Evolutionary conservation across 2,329 filamentous ascomycete genomes (phyloP).

Genomic region (Fusarium papillatum): DNA sequence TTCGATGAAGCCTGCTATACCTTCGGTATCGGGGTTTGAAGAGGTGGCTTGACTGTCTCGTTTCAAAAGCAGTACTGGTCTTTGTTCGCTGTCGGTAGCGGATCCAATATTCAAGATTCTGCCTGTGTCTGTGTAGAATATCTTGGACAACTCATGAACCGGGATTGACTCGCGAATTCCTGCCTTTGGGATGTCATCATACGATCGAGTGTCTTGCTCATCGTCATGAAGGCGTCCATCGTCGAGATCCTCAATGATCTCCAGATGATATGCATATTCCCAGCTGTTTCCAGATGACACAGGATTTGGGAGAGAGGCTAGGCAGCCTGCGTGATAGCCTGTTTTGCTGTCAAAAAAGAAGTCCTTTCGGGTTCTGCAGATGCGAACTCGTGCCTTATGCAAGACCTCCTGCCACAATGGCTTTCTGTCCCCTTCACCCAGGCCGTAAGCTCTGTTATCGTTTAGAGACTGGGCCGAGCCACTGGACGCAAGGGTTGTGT

Average conservation of each 20-base stretch:
- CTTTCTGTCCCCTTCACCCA: conserved; percentile 62
- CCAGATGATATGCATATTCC: conserved; percentile 81
- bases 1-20: conserved; percentile 53
- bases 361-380: conserved; percentile 74
- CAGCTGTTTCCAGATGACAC: conserved; percentile 6
- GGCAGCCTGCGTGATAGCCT: conserved; percentile 29
- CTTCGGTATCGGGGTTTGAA: neutral
- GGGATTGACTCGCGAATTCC: conserved; percentile 68
- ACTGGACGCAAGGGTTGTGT: neutral
- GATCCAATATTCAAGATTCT: conserved; percentile 85
- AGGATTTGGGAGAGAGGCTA: conserved; percentile 2
- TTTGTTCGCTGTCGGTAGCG: conserved; percentile 61
- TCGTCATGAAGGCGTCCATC: conserved; percentile 67
- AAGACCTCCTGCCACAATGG: conserved; percentile 96
- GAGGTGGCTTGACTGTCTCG: conserved; percentile 40
- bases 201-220: conserved; percentile 49
- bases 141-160: conserved; percentile 79
- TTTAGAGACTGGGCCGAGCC: neutral
- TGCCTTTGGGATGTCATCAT: conserved; percentile 56
- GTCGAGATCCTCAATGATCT: conserved; percentile 85
- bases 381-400: conserved; percentile 89
- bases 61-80: conserved; percentile 52
- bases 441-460: conserved; percentile 38
- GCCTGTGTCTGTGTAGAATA: conserved; percentile 94
- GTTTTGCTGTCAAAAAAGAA: conserved; percentile 36